These are phyloP conservation scores for Metschnikowia lachancei DNA, from an alignment of 805 yeast species.

Conservation along the genomic window DNA sequence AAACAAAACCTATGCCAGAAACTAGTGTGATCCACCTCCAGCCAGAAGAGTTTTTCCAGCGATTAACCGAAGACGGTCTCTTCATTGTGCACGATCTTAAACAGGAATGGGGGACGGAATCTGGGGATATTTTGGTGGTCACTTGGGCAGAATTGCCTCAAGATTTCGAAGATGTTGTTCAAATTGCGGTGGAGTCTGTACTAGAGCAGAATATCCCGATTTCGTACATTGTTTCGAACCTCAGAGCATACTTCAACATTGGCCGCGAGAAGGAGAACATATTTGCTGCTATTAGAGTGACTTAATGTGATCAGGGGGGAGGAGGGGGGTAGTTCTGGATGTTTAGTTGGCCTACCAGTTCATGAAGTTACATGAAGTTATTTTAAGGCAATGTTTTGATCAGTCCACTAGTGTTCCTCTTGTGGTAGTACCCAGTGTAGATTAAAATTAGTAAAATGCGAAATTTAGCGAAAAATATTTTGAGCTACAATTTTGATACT, in stretches of 20 bases:
- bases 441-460: too few relatives aligned
- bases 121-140: conserved; percentile 3
- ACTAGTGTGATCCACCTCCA: neutral
- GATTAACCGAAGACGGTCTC: neutral
- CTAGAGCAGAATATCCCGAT: neutral
- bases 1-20: neutral
- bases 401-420: too few relatives aligned
- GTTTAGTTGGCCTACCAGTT: too few relatives aligned
- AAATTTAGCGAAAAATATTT: too few relatives aligned
- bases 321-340: too few relatives aligned
- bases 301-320: too few relatives aligned
- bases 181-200: conserved; percentile 6
- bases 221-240: neutral
- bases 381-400: too few relatives aligned
- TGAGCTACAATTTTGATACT: too few relatives aligned
- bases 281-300: conserved; percentile 1
- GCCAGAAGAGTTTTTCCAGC: conserved; percentile 1
- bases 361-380: too few relatives aligned
- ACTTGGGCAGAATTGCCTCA: neutral
- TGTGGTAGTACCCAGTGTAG: too few relatives aligned
- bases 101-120: neutral
- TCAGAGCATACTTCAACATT: conserved; percentile 4
- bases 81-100: neutral
- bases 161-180: conserved; percentile 1
- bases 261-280: neutral